Percentiles rank a stretch among this genome's conserved stretches.
Conservation (phyloP, 148 eudicot genomes). For the Silene latifolia region DNA sequence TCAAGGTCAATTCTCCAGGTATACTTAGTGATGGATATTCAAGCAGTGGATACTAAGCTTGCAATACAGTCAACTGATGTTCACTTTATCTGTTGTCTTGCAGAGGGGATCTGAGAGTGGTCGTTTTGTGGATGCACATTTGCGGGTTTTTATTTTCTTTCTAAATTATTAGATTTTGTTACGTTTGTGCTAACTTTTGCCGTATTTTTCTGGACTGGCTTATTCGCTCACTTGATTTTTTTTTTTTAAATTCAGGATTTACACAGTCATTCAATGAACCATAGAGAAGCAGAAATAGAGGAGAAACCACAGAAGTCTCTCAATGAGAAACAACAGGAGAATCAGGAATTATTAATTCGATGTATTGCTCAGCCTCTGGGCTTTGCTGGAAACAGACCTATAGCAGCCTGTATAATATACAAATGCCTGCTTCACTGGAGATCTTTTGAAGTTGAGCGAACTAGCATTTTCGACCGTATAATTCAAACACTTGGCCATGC, state of each 20-base stretch:
- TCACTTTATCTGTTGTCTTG: slow-evolving; percentile 24
- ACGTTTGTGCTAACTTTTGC: slow-evolving; percentile 4
- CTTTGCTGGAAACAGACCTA: slow-evolving; percentile 76
- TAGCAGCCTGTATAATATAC: slow-evolving; percentile 90
- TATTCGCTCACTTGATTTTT: not conserved
- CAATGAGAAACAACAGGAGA: slow-evolving; percentile 92
- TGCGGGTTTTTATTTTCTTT: slow-evolving; percentile 21
- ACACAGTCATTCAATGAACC: slow-evolving; percentile 76
- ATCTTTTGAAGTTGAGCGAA: slow-evolving; percentile 97
- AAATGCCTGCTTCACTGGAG: slow-evolving; percentile 99
- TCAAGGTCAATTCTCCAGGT: slow-evolving; percentile 95
- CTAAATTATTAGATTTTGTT: not conserved
- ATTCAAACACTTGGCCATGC: slow-evolving; percentile 93
- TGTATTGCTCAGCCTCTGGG: slow-evolving; percentile 81
- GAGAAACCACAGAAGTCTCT: slow-evolving; percentile 96
- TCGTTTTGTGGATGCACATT: slow-evolving; percentile 50
- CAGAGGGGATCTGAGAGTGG: slow-evolving; percentile 89
- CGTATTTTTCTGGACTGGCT: not conserved
- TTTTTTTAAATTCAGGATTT: slow-evolving; percentile 65
- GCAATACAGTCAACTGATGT: not conserved
- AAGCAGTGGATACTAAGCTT: slow-evolving; percentile 2
- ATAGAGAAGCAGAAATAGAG: slow-evolving; percentile 69
- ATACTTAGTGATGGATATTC: slow-evolving; percentile 18
- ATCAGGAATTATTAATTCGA: slow-evolving; percentile 77
- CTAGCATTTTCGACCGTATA: slow-evolving; percentile 85